Conservation (phyloP, 768 basidiomycete genomes). For the Suillus placidus region DNA sequence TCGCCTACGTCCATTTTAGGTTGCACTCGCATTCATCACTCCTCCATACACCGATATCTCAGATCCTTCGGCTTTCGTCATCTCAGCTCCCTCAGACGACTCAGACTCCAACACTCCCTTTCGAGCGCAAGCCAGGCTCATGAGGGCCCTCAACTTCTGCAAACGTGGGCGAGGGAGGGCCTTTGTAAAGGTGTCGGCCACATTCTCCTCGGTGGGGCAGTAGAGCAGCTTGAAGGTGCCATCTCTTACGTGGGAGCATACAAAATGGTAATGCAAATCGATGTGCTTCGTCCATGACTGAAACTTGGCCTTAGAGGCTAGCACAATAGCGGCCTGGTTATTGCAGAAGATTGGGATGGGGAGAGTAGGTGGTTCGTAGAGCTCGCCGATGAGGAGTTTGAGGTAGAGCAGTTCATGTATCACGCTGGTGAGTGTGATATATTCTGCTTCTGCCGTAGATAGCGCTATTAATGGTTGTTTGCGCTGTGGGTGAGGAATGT, state of each 20-base stretch:
- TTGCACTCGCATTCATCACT: too few species aligned
- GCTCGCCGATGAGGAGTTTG: neutral
- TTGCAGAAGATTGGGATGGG: conserved; percentile 15
- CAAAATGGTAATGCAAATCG: conserved; percentile 38
- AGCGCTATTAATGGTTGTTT: neutral
- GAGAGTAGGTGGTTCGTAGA: neutral
- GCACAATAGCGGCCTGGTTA: conserved; percentile 34
- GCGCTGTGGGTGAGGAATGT: too few species aligned
- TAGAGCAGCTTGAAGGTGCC: conserved; percentile 19
- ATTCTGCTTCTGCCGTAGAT: neutral
- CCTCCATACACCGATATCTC: too few species aligned
- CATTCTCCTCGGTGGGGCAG: neutral
- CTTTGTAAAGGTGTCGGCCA: too few species aligned
- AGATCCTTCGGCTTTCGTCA: too few species aligned
- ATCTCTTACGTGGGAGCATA: conserved; percentile 30
- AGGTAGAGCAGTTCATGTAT: neutral
- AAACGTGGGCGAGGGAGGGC: too few species aligned
- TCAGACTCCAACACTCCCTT: too few species aligned
- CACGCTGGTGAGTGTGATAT: neutral
- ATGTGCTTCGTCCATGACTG: conserved; percentile 41
- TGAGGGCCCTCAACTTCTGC: too few species aligned
- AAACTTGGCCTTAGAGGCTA: conserved; percentile 31
- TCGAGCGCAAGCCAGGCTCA: too few species aligned
- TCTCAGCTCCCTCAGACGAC: too few species aligned
- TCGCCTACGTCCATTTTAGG: too few species aligned